A percentile compares a stretch with the other conserved stretches of the same genome.
Conservation (phyloP, 331 rosid species). For the Cydonia oblonga region DNA sequence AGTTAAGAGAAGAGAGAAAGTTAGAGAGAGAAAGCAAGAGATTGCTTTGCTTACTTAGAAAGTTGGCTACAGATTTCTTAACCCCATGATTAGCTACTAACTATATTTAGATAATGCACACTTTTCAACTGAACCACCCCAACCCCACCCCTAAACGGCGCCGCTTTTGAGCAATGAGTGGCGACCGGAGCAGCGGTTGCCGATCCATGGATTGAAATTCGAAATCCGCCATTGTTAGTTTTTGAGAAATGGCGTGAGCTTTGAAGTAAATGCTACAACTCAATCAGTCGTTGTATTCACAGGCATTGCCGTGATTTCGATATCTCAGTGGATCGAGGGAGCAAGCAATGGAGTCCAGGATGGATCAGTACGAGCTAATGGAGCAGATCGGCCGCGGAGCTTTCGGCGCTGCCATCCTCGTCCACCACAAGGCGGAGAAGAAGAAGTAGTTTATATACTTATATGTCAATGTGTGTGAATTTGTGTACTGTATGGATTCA, state of each 20-base stretch:
- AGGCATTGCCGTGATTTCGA: not conserved
- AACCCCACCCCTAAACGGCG: not conserved
- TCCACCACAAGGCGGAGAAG: conserved; percentile 80
- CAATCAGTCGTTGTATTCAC: not conserved
- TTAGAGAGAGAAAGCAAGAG: not conserved
- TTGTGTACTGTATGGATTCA: conserved; percentile 4
- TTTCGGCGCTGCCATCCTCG: conserved; percentile 98
- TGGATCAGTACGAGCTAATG: conserved; percentile 99
- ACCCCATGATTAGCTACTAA: not conserved
- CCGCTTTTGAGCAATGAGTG: not conserved
- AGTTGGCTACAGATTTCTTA: not conserved
- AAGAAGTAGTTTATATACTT: conserved; percentile 43
- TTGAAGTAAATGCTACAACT: not conserved
- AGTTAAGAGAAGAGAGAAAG: not conserved
- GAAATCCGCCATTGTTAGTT: not conserved
- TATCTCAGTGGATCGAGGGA: conserved; percentile 5
- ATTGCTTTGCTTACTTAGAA: not conserved
- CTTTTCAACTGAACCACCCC: not conserved
- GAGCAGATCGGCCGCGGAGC: conserved; percentile 99
- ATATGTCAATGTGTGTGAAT: not conserved
- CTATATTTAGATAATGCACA: not conserved
- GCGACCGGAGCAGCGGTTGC: not conserved
- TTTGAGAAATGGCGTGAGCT: conserved; percentile 1
- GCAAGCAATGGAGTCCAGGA: conserved; percentile 69
- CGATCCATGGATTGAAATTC: conserved; percentile 3